phyloP scores from a whole-genome alignment of 1,284 basidiomycete species.

The Leccinum subrobustum region DNA sequence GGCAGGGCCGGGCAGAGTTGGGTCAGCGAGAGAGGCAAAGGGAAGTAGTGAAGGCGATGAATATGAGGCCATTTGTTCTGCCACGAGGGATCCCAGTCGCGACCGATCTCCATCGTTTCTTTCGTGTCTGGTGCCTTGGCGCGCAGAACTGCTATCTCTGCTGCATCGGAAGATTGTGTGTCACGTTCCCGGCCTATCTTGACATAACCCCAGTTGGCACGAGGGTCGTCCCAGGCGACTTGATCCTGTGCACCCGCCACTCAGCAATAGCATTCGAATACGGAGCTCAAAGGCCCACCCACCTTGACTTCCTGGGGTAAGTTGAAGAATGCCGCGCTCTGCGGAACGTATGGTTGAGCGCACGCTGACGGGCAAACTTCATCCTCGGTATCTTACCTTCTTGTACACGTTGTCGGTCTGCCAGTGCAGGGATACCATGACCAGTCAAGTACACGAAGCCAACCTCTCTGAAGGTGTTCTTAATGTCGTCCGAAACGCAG shows the following conservation, averaged over 20 bases:
- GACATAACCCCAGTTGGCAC: conserved; percentile 82
- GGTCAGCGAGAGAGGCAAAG: too few species aligned
- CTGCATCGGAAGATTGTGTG: conserved; percentile 66
- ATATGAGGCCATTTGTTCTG: conserved; percentile 73
- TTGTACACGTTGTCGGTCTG: conserved; percentile 50
- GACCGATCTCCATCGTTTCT: conserved; percentile 84
- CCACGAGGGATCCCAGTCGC: conserved; percentile 73
- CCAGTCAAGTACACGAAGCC: conserved; percentile 74
- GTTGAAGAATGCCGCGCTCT: conserved; percentile 76
- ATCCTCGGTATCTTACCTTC: conserved; percentile 44
- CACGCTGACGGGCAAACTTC: background rate
- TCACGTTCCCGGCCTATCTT: conserved; percentile 77
- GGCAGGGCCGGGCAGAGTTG: too few species aligned
- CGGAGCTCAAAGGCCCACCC: conserved; percentile 1
- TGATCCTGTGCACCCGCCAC: conserved; percentile 39
- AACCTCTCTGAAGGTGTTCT: conserved; percentile 73
- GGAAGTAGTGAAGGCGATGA: too few species aligned
- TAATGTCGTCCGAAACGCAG: conserved; percentile 64
- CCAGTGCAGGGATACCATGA: conserved; percentile 55
- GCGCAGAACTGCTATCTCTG: conserved; percentile 75
- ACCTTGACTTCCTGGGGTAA: conserved; percentile 67
- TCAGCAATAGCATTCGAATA: background rate
- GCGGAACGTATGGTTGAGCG: background rate
- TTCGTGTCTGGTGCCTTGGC: conserved; percentile 76
- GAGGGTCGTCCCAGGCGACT: conserved; percentile 78